Percentiles rank a stretch among this genome's conserved stretches.
These are phyloP conservation scores for Pseudogymnoascus sp. DNA, from an alignment of 2,329 filamentous ascomycete species.

Conservation along the genomic window DNA sequence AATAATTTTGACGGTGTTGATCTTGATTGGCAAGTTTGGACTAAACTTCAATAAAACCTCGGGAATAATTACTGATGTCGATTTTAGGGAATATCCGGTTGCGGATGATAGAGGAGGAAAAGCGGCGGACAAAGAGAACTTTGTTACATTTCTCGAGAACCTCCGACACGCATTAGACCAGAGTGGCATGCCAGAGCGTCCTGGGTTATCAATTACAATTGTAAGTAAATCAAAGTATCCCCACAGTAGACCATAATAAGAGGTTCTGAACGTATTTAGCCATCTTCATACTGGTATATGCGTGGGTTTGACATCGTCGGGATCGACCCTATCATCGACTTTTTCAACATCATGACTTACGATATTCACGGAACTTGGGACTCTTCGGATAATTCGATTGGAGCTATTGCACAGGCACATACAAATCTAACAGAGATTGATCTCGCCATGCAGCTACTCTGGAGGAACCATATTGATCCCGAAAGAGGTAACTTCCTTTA, in stretches of 20 bases:
- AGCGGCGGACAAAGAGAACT: constrained; percentile 29
- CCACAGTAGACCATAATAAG: neutral
- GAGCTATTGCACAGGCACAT: constrained; percentile 30
- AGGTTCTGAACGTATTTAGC: constrained; percentile 10
- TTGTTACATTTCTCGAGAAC: constrained; percentile 19
- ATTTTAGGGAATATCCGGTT: constrained; percentile 22
- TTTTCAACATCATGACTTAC: constrained; percentile 24
- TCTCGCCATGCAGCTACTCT: constrained; percentile 34
- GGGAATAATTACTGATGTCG: neutral
- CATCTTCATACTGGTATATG: constrained; percentile 24
- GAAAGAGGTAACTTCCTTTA: constrained; percentile 36
- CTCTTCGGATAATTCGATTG: constrained; percentile 25
- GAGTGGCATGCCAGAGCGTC: neutral
- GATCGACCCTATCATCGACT: constrained; percentile 20
- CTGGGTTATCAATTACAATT: neutral
- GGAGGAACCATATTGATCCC: constrained; percentile 35
- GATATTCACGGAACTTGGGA: constrained; percentile 34
- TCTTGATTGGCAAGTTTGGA: constrained; percentile 31
- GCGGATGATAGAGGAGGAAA: constrained; percentile 33
- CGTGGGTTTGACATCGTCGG: constrained; percentile 21
- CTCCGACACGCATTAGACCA: constrained; percentile 1
- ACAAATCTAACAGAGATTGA: constrained; percentile 41
- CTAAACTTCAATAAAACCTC: neutral
- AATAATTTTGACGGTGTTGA: constrained; percentile 37
- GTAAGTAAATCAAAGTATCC: neutral